phyloP scores from a whole-genome alignment of 2,329 filamentous ascomycete genomes.

The Fusarium irregulare region DNA sequence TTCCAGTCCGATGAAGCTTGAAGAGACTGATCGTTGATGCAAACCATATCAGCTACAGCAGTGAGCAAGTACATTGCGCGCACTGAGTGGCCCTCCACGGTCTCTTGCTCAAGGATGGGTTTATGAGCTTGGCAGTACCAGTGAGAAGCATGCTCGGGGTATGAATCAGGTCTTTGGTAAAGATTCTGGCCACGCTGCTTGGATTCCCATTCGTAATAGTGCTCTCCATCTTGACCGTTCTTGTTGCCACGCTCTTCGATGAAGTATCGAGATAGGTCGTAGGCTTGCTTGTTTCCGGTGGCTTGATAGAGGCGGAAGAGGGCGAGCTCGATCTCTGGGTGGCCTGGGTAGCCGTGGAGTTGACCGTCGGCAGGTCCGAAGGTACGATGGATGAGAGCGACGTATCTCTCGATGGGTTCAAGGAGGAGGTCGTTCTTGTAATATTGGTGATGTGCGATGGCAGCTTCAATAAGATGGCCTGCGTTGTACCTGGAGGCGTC shows the following conservation, averaged over 20 bases:
- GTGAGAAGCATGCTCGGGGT: conserved; percentile 3
- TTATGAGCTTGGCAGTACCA: conserved; percentile 1
- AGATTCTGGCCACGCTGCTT: neutral
- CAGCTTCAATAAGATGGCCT: conserved; percentile 72
- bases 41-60: conserved; percentile 65
- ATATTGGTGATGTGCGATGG: conserved; percentile 65
- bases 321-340: conserved; percentile 60
- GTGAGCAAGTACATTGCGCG: conserved; percentile 71
- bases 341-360: conserved; percentile 68
- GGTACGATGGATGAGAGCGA: conserved; percentile 60
- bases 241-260: conserved; percentile 67
- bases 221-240: neutral
- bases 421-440: conserved; percentile 65
- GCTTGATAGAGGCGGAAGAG: conserved; percentile 53
- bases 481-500: conserved; percentile 61
- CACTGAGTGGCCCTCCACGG: conserved; percentile 63
- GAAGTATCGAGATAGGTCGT: conserved; percentile 66
- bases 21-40: conserved; percentile 33
- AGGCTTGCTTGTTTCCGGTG: conserved; percentile 52
- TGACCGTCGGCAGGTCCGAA: conserved; percentile 64
- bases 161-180: neutral
- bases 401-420: conserved; percentile 37
- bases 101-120: neutral
- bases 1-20: conserved; percentile 45
- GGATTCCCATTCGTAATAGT: neutral